Conservation (phyloP, 495 filamentous ascomycete genomes). For the Aspergillus diversus region DNA sequence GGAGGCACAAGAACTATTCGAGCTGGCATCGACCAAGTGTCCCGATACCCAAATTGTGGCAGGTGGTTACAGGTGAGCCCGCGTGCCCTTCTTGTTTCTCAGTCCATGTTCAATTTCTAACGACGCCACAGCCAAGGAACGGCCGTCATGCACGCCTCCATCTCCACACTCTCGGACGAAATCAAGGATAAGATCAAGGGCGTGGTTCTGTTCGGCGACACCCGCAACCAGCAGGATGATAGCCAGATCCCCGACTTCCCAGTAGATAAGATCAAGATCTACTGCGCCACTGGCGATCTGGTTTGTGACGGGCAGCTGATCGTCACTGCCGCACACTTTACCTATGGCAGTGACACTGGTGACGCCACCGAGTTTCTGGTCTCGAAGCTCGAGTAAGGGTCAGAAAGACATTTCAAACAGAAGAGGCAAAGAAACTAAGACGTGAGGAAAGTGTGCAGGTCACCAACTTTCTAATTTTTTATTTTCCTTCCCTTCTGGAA, state of each 20-base stretch:
- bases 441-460: too few species aligned
- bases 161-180: slow-evolving; percentile 38
- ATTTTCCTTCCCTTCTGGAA: too few species aligned
- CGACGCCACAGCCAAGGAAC: slow-evolving; percentile 52
- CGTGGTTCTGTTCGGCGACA: slow-evolving; percentile 59
- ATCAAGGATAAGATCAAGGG: slow-evolving; percentile 51
- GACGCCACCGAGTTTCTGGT: slow-evolving; percentile 24
- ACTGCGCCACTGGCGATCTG: slow-evolving; percentile 54
- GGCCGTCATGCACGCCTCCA: slow-evolving; percentile 53
- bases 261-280: slow-evolving; percentile 44
- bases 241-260: slow-evolving; percentile 52
- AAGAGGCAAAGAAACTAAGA: too few species aligned
- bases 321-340: slow-evolving; percentile 49
- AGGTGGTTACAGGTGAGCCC: slow-evolving; percentile 53
- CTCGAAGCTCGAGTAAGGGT: not conserved
- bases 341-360: slow-evolving; percentile 35
- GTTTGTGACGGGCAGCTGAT: slow-evolving; percentile 55
- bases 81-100: not conserved
- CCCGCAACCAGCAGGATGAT: slow-evolving; percentile 55
- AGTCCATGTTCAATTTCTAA: not conserved
- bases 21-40: slow-evolving; percentile 45
- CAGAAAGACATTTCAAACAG: too few species aligned
- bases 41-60: slow-evolving; percentile 60
- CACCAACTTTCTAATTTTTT: too few species aligned
- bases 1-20: slow-evolving; percentile 37